Base-by-base conservation (phyloP, 2,329 filamentous ascomycete species). In the Trichoderma semiorbis region DNA sequence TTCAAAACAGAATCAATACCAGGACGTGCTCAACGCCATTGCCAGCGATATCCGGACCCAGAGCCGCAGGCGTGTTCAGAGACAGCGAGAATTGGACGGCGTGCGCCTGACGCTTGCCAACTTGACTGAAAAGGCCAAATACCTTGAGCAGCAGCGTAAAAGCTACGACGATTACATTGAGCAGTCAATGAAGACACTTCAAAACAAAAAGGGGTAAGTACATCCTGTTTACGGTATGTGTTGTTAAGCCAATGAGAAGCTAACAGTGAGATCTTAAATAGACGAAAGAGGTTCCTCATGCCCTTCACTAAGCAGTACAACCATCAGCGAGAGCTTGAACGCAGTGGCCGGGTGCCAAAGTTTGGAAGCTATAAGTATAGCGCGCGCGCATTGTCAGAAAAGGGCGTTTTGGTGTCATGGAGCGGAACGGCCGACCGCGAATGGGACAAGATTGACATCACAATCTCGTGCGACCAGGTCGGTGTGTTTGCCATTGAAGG, bases 161-260 rank as follows among this genome's bases (percentile, higher is more conserved):
- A 96, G 92, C 75, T 99, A 99, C 84, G 97, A 99, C 80, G 94
- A 99, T 83, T 99, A 99, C 83, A 97, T 99, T 78, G 97, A 99
- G 84, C 95, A 97, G 81, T 95, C 96, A 63, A 98, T 99, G 93
- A 88, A 95, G 73, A 99, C 97, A 5, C 86, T 99, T 72, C 96
- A 98, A 81, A 97, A 93, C 83, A 97, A 98, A 82, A 98, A 98
- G 83, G 95, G 92, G 89, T 91, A 86, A 80, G 88, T 81, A 36
- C 32, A 26, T 57, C 8, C 11, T 61, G 1, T 43, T n/a, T 10
- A 43, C 16, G 7, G 7, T 11, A 14, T 21, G 24, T 47, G 36
- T 28, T 36, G 3, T n/a, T 55, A 5, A 14, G 47, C 36, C 28
- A 18, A 34, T 39, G 8, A 24, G 11, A 26, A 70, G 64, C 70